Evolutionary conservation across 1,139 yeast species (phyloP), one percentile per base, ranked within the genome.

Genomic region (Dujonia santamariae): DNA sequence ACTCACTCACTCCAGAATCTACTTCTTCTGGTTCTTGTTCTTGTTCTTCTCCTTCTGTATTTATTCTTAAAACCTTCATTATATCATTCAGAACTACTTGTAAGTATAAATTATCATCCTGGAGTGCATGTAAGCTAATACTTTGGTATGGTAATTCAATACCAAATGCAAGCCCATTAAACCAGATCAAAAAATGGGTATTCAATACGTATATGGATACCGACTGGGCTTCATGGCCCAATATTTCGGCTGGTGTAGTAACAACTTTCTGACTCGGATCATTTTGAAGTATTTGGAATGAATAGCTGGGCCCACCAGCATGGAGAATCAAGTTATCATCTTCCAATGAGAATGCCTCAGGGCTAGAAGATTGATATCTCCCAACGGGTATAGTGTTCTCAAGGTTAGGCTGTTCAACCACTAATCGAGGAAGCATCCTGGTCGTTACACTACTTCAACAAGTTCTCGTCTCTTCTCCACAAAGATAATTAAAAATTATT

Each of bases 311-410:
- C 3, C 69, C 71, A 4, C 75, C 75, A 4, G 63, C 69, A 40
- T 66, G 61, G 7, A 71, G 46, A 19, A 71, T 65, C 39, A 59
- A 53, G 44, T 67, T 67, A 38, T 65, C 70, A 34, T 63, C 68
- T 17, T 52, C 59, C 15, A 58, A 46, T 8, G 66, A 54, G 43
- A 63, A 69, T 29, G 50, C 44, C 30, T 63, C 73, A 1, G 76
- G 76, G 2, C 67, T 61, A 18, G 64, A 62, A 5, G 64, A 51
- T 35, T 56, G 67, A 43, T 62, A 69, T 18, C 53, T 47, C 11
- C 48, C 39, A 12, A 52, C 47, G 4, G 64, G 61, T 11, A 67
- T 56, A 7, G 76, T 68, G 48, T 69, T 68, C 39, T 69, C 76
- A 29, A 55, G 46, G 39, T 56, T 64, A 18, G 77, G 77, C 30